Evolutionary conservation across 495 filamentous ascomycete genomes (phyloP), one percentile per base, ranked within the genome.

Genomic region (Diplogelasinospora grovesii): DNA sequence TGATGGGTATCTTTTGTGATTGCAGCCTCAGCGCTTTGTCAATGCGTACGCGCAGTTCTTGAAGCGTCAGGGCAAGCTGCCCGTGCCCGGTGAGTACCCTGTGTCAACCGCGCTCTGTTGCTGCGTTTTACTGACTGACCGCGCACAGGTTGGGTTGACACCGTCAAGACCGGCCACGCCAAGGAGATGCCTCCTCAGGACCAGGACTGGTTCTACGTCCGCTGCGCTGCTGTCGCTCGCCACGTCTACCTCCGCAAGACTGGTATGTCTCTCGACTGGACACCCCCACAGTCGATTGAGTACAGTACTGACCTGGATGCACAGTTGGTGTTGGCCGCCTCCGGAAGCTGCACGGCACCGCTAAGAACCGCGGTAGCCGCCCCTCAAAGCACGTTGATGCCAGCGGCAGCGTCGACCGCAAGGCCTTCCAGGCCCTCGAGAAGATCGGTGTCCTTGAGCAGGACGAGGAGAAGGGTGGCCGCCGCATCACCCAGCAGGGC

Each of bases 161-260:
- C 90, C 62, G 90, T 97, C 75, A 97, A 97, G 82, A 95, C 90
- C 54, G 89, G 86, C 44, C 75, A 81, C 64, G 82, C 83, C 65
- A 95, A 95, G 71, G 90, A 97, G 75, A 85, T 97, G 52, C 90
- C 90, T 56, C 90, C 90, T 59, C 90, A 95, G 80, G 85, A 84
- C 61, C 83, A 86, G 59, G 89, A 96, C 77, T 95, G 89, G 89
- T 98, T 86, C 83, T 98, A 97, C 83, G 77, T 95, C 67, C 90
- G 92, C 62, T 88, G 90, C 62, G 92, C 92, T 54, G 75, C 89
- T 54, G 81, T 96, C 64, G 92, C 92, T 55, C 92, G 92, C 61
- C 92, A 98, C 74, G 79, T 97, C 77, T 98, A 98, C 77, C 79
- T 98, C 67, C 82, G 92, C 70, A 97, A 97, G 77, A 95, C 89